Base-by-base conservation (phyloP, 306 rosid genomes). In the Prinsepia uniflora region DNA sequence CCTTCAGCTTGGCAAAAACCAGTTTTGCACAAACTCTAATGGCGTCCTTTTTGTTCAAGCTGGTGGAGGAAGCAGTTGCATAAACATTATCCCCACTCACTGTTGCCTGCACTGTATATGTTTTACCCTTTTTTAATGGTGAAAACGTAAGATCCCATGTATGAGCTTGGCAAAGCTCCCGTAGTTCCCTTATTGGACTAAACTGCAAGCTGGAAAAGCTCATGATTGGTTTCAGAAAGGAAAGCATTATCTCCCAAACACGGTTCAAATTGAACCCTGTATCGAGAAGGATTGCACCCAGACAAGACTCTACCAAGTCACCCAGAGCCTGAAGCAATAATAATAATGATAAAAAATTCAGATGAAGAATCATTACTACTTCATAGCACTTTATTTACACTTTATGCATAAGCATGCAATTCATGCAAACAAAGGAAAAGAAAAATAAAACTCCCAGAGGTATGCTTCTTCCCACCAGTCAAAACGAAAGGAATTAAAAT, bases 271-370 rank as follows among this genome's bases (percentile, higher is more conserved):
- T 75, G 67, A 90, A 89, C 61, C 98, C 98, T 8, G 97, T 80
- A 76, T 94, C 98, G 53, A 94, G 87, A 78, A 90, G 96, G 85
- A 89, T 76, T 54, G 98, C 97, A 74, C 99, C 99, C 14, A 94
- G 74, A 84, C 87, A 81, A 47, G 98, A 94, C 78, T 94, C 98
- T 55, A 94, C 92, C 73, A 94, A 47, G 82, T 94, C 97, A 34
- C 98, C 98, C 59, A 94, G 78, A 65, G 83, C 96, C 98, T 94
- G 88, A 79, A 80, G 68, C 68, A 79, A 73, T 65, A 71, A 65
- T 72, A 12, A 45, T 68, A 54, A 67, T 59, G 65, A 34, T 61
- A 57, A 62, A 12, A 75, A 43, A 77, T 47, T 77, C 52, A 0
- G 20, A 14, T 20, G 61, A 73, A 40, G 40, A 59, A 57, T 44